Base-by-base conservation (phyloP, 495 filamentous ascomycete genomes). In the Tetracladium marchalianum region DNA sequence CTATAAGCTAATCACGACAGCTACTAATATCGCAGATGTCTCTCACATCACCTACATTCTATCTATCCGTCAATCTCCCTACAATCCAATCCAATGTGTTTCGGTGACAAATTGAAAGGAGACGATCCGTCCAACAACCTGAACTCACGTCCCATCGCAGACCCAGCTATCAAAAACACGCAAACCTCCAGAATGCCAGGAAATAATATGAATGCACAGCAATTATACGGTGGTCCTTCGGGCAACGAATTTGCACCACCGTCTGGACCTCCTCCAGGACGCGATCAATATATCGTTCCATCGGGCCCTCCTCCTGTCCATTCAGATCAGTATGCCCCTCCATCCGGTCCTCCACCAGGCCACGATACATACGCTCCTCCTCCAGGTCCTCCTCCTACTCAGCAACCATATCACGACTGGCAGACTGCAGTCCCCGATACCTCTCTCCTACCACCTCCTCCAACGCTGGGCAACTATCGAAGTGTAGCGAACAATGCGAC, bases 401-500 rank as follows among this genome's bases (percentile, higher is more conserved):
- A 57, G 34, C 50, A 43, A 18, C 59, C 51, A 27, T 50, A 47
- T 22, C 85, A 93, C 58, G 84, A 89, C 68, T 93, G 87, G 88
- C 71, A 83, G 54, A 70, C 77, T 19, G 71, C 78, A 5, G 78
- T 93, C 10, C 85, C 85, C 2, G 88, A 95, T 61, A 92, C 76
- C 19, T 66, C 86, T 1, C 72, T 80, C 32, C 81, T 95, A 41
- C 88, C 88, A 0, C 90, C 90, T 1, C 87, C 90, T 0, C 89
- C 90, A 1, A 65, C 72, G 37, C 64, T 89, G 49, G 76, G 79
- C 33, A 77, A 81, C 55, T 75, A 82, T 38, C 59, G 52, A 35
- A 90, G 85, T 13, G 76, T 76, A 4, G 73, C 82, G 1, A 82
- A 80, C 50, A 95, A 95, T 67, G 83, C 90, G 5, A 77, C 77